Conservation (phyloP, 305 asterid genomes). For the Striga hermonthica region DNA sequence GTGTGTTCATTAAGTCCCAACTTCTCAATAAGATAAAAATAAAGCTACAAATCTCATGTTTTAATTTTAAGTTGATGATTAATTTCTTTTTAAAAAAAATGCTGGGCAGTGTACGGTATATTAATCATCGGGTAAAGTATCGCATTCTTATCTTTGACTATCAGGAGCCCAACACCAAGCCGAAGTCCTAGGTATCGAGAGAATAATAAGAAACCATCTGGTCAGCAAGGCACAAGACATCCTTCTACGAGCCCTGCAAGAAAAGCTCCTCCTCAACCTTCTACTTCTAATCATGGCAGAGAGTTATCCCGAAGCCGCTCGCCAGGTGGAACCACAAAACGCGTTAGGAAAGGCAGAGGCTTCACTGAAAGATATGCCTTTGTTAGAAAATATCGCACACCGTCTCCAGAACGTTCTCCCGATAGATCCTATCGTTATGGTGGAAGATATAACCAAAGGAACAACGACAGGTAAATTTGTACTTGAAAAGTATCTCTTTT, state of each 20-base stretch:
- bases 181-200: slow-evolving; percentile 42
- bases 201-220: slow-evolving; percentile 35
- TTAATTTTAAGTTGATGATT: too few species aligned
- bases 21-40: too few species aligned
- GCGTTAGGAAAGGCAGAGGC: slow-evolving; percentile 92
- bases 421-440: slow-evolving; percentile 63
- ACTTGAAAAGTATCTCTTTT: not conserved
- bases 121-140: not conserved
- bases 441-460: slow-evolving; percentile 68
- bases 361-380: slow-evolving; percentile 75
- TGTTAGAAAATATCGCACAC: slow-evolving; percentile 93
- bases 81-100: too few species aligned
- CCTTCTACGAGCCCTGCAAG: slow-evolving; percentile 43
- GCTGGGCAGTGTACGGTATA: too few species aligned
- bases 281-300: slow-evolving; percentile 47
- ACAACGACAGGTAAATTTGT: slow-evolving; percentile 57
- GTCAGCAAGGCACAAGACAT: slow-evolving; percentile 36
- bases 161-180: slow-evolving; percentile 54
- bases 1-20: too few species aligned
- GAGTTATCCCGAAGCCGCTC: slow-evolving; percentile 55
- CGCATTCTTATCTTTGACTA: slow-evolving; percentile 25
- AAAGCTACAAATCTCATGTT: too few species aligned
- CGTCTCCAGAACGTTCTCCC: slow-evolving; percentile 75
- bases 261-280: slow-evolving; percentile 36
- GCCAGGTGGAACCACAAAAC: slow-evolving; percentile 75